Evolutionary conservation across 768 basidiomycete genomes (phyloP).

Genomic region (Suillus sp.): DNA sequence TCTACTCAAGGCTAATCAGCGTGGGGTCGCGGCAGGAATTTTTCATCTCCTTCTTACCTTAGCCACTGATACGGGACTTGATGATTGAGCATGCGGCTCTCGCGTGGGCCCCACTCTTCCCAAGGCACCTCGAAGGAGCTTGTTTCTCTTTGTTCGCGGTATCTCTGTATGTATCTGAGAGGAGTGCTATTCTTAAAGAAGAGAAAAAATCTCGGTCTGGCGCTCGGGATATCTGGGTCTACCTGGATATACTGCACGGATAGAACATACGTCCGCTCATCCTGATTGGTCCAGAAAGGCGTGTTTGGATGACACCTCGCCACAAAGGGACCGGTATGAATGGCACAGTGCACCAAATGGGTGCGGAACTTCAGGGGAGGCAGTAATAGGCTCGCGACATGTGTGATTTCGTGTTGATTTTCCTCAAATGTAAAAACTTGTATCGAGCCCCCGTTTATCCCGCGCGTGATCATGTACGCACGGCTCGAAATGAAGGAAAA

Average conservation of each 20-base stretch:
- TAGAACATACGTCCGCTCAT: slow-evolving; percentile 25
- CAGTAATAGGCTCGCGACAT: slow-evolving; percentile 23
- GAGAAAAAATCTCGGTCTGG: slow-evolving; percentile 24
- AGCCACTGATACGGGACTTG: slow-evolving; percentile 41
- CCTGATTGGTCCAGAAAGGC: slow-evolving; percentile 30
- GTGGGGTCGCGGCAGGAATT: too few relatives aligned
- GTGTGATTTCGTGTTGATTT: slow-evolving; percentile 15
- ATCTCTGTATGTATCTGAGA: slow-evolving; percentile 20
- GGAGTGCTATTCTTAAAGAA: slow-evolving; percentile 38
- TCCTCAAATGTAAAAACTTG: slow-evolving; percentile 43
- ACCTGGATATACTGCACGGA: slow-evolving; percentile 26
- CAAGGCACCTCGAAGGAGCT: slow-evolving; percentile 28
- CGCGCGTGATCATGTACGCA: slow-evolving; percentile 45
- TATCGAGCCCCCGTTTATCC: slow-evolving; percentile 38
- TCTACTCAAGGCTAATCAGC: slow-evolving; percentile 21
- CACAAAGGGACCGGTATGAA: slow-evolving; percentile 39
- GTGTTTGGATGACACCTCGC: slow-evolving; percentile 25
- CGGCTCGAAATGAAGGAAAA: slow-evolving; percentile 50
- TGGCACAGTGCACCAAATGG: slow-evolving; percentile 22
- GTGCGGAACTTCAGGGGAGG: slow-evolving; percentile 17
- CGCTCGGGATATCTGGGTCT: slow-evolving; percentile 10
- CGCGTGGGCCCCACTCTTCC: slow-evolving; percentile 41
- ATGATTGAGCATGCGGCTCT: slow-evolving; percentile 37
- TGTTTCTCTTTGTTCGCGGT: not conserved
- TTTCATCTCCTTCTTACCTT: slow-evolving; percentile 28